Percentiles rank a stretch among this genome's conserved stretches.
Conservation (phyloP, 176 grass and related monocot genomes). For the Rhynchospora pubera region DNA sequence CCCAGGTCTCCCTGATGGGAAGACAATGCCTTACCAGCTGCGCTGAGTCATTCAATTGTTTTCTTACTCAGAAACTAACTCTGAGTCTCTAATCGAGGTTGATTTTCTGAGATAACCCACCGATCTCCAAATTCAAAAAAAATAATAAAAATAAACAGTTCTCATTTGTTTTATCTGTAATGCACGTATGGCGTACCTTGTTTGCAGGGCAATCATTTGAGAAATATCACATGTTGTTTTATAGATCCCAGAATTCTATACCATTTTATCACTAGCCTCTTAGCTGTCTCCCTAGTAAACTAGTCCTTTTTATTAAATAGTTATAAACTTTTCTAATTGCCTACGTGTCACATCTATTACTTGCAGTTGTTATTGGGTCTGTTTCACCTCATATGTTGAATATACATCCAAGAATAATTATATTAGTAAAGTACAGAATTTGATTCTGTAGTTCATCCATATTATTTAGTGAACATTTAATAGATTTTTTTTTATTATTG, state of each 20-base stretch:
- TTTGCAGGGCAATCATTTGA: constrained; percentile 17
- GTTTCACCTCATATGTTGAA: background rate
- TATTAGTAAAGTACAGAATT: background rate
- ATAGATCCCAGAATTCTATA: constrained; percentile 14
- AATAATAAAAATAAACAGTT: background rate
- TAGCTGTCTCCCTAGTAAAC: constrained; percentile 22
- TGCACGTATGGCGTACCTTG: constrained; percentile 17
- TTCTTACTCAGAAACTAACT: constrained; percentile 2
- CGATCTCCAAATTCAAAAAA: background rate
- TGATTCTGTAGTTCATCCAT: background rate
- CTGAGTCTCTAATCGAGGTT: background rate
- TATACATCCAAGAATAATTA: background rate
- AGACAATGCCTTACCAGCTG: no score
- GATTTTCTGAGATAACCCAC: background rate
- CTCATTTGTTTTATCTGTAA: constrained; percentile 17
- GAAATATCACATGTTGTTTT: constrained; percentile 11
- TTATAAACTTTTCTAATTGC: background rate
- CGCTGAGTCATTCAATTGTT: no score
- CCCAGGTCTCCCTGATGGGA: no score
- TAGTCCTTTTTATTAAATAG: background rate
- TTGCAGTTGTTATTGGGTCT: constrained; percentile 16
- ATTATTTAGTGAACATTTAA: background rate
- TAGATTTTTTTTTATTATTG: background rate
- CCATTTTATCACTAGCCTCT: constrained; percentile 13
- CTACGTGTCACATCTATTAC: constrained; percentile 12